phyloP scores from a whole-genome alignment of 495 filamentous ascomycete genomes.

The Acidiella bohemica region DNA sequence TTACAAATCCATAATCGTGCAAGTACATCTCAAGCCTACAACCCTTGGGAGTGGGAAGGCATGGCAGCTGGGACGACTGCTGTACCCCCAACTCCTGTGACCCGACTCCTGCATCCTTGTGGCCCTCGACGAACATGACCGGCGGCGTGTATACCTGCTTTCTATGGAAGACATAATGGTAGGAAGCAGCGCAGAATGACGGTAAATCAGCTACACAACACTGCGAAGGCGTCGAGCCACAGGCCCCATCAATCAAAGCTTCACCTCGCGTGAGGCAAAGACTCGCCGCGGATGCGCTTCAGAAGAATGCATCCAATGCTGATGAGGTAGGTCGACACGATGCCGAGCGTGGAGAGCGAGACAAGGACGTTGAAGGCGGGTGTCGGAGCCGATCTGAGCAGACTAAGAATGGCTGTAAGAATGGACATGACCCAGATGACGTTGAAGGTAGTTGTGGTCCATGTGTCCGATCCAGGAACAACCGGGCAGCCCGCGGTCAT shows the following conservation, averaged over 20 bases:
- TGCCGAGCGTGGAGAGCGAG: conserved; percentile 16
- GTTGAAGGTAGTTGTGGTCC: conserved; percentile 15
- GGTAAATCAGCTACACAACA: conserved; percentile 21
- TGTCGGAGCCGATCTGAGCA: conserved; percentile 21
- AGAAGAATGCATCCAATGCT: conserved; percentile 25
- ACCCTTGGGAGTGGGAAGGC: no score
- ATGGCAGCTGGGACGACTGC: no score
- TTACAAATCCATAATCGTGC: no score
- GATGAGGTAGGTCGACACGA: conserved; percentile 26
- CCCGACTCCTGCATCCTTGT: conserved; percentile 19
- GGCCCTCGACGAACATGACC: conserved; percentile 27
- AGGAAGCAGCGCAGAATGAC: conserved; percentile 26
- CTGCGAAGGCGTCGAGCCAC: conserved; percentile 24
- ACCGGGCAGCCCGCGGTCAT: neutral
- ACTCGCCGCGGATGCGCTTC: conserved; percentile 20
- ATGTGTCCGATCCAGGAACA: neutral
- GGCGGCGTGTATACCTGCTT: conserved; percentile 24
- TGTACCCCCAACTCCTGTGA: conserved; percentile 17
- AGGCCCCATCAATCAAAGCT: conserved; percentile 22
- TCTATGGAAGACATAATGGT: conserved; percentile 23
- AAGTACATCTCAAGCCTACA: no score
- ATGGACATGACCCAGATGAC: conserved; percentile 19
- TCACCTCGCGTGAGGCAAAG: conserved; percentile 24
- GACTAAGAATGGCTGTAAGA: conserved; percentile 10
- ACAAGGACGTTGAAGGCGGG: conserved; percentile 16